A percentile compares a stretch with the other conserved stretches of the same genome.
Conservation (phyloP, 768 basidiomycete genomes). For the Fistulinella prunicolor region DNA sequence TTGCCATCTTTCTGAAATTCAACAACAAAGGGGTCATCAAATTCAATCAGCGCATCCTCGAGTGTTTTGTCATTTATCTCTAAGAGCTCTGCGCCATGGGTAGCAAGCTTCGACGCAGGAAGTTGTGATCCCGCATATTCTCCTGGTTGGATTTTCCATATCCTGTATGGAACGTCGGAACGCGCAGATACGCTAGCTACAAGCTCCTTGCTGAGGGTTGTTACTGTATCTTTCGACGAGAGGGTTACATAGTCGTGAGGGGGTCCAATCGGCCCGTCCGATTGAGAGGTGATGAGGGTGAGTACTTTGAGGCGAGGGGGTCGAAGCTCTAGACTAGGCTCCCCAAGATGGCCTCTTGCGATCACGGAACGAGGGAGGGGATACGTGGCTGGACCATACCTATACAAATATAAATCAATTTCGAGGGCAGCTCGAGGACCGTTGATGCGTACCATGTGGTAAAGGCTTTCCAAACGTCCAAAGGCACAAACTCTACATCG, state of each 20-base stretch:
- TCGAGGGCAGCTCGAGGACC: not conserved
- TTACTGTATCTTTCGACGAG: slow-evolving; percentile 51
- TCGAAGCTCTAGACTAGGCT: slow-evolving; percentile 63
- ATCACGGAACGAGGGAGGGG: slow-evolving; percentile 69
- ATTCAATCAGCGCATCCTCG: slow-evolving; percentile 55
- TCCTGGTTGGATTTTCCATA: slow-evolving; percentile 57
- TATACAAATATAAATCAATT: slow-evolving; percentile 28
- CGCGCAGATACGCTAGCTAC: slow-evolving; percentile 37
- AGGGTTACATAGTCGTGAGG: slow-evolving; percentile 41
- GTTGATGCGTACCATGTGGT: slow-evolving; percentile 47
- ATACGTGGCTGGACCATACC: slow-evolving; percentile 65
- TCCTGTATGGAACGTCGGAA: slow-evolving; percentile 43
- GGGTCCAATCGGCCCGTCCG: slow-evolving; percentile 27
- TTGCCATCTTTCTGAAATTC: slow-evolving; percentile 60
- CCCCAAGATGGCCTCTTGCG: slow-evolving; percentile 48
- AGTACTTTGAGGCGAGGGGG: slow-evolving; percentile 64
- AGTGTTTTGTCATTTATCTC: slow-evolving; percentile 46
- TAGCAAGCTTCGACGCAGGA: slow-evolving; percentile 25
- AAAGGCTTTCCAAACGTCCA: slow-evolving; percentile 67
- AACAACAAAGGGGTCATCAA: slow-evolving; percentile 71
- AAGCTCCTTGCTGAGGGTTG: slow-evolving; percentile 40
- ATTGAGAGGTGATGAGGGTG: slow-evolving; percentile 35
- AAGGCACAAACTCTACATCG: slow-evolving; percentile 75
- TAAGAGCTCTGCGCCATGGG: slow-evolving; percentile 39
- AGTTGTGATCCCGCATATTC: slow-evolving; percentile 34